Conservation (phyloP, 768 basidiomycete genomes). For the Phaeolepiota aurea region DNA sequence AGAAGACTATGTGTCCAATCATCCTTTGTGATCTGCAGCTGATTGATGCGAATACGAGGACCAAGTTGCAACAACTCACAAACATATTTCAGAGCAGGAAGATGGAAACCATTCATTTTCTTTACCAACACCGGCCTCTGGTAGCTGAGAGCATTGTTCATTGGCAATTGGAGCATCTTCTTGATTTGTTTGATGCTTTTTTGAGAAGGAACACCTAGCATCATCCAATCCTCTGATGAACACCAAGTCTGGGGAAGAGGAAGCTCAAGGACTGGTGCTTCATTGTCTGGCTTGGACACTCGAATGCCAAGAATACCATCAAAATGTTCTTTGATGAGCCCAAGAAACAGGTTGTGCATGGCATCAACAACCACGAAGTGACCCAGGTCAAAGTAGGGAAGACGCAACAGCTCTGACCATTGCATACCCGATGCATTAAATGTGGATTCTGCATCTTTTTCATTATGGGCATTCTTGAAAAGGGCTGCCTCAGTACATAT, state of each 20-base stretch:
- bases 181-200: neutral
- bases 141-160: neutral
- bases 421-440: slow-evolving; percentile 11
- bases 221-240: neutral
- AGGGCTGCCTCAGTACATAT: slow-evolving; percentile 4
- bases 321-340: slow-evolving; percentile 11
- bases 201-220: neutral
- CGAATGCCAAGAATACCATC: neutral
- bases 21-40: no score
- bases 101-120: neutral
- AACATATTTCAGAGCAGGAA: neutral
- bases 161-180: neutral
- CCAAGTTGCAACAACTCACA: no score
- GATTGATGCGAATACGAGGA: no score
- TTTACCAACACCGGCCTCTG: neutral
- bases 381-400: slow-evolving; percentile 20
- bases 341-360: slow-evolving; percentile 21
- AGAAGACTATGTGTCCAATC: no score
- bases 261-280: neutral
- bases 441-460: slow-evolving; percentile 5
- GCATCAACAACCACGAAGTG: slow-evolving; percentile 17
- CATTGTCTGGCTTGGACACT: neutral
- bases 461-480: slow-evolving; percentile 1
- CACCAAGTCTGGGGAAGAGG: neutral
- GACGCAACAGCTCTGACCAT: slow-evolving; percentile 16